Evolutionary conservation across 2,329 filamentous ascomycete genomes (phyloP), one percentile per base, ranked within the genome.

Genomic region (Lasiodiplodia citricola): DNA sequence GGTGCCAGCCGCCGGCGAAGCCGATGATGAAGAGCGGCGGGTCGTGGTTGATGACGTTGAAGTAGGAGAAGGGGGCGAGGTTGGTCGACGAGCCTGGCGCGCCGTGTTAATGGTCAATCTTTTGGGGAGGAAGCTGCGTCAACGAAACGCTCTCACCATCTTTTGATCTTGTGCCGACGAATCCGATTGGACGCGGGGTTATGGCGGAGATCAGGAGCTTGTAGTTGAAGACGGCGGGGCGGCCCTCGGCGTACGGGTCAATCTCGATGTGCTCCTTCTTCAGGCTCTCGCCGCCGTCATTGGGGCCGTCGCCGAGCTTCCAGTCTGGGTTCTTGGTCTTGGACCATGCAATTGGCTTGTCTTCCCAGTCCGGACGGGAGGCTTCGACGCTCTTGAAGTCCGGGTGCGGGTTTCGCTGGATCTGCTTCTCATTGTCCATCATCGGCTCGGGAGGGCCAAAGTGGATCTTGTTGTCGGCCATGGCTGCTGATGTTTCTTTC

Each of bases 51-150:
- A 97, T 85, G 71, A 97, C 80, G 78, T 93, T 91, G 78, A 94
- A 93, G 83, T 96, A 97, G 76, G 88, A 92, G 80, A 96, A 97
- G 0, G 94, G 94, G 0, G 94, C 93, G 2, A 97, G 85, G 80
- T 97, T 98, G 18, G 87, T 88, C 35, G 81, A 84, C 23, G 67
- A 67, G 21, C 73, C 74, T 75, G 52, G 58, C n/a, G 1, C 11
- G 7, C 6, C 14, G n/a, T 31, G 35, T 67, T 14, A 63, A 25
- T 31, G 16, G 21, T 10, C 10, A 18, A 18, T 21, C 18, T 52
- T 11, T 31, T 18, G 18, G 44, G 7, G 13, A 4, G 14, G n/a
- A n/a, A 28, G 28, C 28, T 28, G 28, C 4, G 11, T 5, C n/a
- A 18, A 35, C 13, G 13, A 13, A 3, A 23, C 16, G 18, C 18